These are phyloP conservation scores for Lachnellula occidentalis DNA, from an alignment of 2,329 filamentous ascomycete species.

Conservation along the genomic window DNA sequence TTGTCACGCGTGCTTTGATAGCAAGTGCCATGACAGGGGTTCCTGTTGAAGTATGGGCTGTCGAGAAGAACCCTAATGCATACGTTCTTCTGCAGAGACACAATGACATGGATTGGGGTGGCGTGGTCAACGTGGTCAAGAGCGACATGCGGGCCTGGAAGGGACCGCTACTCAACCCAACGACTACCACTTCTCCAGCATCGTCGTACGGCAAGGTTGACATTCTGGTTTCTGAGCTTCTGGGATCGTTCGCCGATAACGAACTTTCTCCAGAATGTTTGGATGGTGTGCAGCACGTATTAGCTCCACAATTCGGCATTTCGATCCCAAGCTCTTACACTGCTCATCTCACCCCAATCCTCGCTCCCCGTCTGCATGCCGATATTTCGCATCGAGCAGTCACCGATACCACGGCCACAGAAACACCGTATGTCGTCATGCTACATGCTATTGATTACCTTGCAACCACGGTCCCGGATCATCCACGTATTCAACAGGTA, in stretches of 20 bases:
- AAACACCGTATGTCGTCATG: slow-evolving; percentile 93
- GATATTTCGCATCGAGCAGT: slow-evolving; percentile 63
- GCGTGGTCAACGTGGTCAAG: slow-evolving; percentile 79
- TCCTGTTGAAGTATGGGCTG: slow-evolving; percentile 78
- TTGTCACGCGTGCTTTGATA: slow-evolving; percentile 80
- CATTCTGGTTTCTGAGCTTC: slow-evolving; percentile 87
- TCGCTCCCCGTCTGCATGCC: slow-evolving; percentile 77
- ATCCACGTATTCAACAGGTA: slow-evolving; percentile 62
- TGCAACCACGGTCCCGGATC: slow-evolving; percentile 55
- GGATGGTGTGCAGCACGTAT: slow-evolving; percentile 87
- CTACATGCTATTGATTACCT: slow-evolving; percentile 86
- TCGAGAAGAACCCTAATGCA: slow-evolving; percentile 98
- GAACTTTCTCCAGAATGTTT: slow-evolving; percentile 95
- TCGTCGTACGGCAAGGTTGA: slow-evolving; percentile 66
- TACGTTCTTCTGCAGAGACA: slow-evolving; percentile 88
- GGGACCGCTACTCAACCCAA: slow-evolving; percentile 55
- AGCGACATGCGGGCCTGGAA: slow-evolving; percentile 98
- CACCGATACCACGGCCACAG: slow-evolving; percentile 66
- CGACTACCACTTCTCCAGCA: slow-evolving; percentile 31
- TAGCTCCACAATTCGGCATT: slow-evolving; percentile 74
- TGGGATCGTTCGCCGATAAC: slow-evolving; percentile 95
- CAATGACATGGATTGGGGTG: slow-evolving; percentile 76
- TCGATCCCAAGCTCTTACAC: slow-evolving; percentile 93
- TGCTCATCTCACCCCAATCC: slow-evolving; percentile 86
- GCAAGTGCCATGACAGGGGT: slow-evolving; percentile 74